Percentiles rank a stretch among this genome's conserved stretches.
These are phyloP conservation scores for Aureobasidium namibiae DNA, from an alignment of 2,329 filamentous ascomycete genomes.

Conservation along the genomic window DNA sequence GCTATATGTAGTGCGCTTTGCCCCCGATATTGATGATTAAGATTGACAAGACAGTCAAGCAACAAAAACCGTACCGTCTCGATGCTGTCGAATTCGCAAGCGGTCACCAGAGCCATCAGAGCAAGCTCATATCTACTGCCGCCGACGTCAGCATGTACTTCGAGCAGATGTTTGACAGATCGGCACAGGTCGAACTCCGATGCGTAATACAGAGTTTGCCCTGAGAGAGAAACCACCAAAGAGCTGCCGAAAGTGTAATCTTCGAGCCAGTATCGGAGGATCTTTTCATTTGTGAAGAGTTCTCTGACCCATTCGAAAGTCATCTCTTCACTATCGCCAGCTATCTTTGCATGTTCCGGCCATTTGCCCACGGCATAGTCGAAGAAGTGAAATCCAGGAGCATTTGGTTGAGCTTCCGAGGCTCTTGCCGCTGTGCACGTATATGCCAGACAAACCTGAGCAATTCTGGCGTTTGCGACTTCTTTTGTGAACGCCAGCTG, in stretches of 20 bases:
- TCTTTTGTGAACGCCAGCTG: background rate
- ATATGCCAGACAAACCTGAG: background rate
- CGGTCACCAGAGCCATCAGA: constrained; percentile 15
- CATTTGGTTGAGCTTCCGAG: too few relatives aligned
- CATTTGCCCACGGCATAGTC: background rate
- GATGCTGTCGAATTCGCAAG: constrained; percentile 14
- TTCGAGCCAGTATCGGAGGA: background rate
- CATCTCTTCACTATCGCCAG: background rate
- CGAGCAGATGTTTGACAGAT: background rate
- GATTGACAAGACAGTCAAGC: constrained; percentile 15
- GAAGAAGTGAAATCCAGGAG: background rate
- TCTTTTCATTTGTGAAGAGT: background rate
- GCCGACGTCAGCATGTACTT: background rate
- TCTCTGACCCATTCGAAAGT: background rate
- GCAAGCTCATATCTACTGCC: too few relatives aligned
- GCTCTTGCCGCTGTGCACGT: background rate
- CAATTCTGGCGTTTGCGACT: background rate
- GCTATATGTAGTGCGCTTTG: too few relatives aligned
- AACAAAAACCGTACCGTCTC: constrained; percentile 19
- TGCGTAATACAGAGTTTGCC: background rate
- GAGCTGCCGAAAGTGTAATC: too few relatives aligned
- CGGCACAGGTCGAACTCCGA: background rate
- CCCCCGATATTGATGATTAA: constrained; percentile 7
- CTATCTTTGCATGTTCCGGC: background rate
- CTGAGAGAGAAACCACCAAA: too few relatives aligned